Percentiles rank a stretch among this genome's conserved stretches.
Evolutionary conservation across 495 filamentous ascomycete species (phyloP).

Genomic region (Xanthoparmelia taractica): DNA sequence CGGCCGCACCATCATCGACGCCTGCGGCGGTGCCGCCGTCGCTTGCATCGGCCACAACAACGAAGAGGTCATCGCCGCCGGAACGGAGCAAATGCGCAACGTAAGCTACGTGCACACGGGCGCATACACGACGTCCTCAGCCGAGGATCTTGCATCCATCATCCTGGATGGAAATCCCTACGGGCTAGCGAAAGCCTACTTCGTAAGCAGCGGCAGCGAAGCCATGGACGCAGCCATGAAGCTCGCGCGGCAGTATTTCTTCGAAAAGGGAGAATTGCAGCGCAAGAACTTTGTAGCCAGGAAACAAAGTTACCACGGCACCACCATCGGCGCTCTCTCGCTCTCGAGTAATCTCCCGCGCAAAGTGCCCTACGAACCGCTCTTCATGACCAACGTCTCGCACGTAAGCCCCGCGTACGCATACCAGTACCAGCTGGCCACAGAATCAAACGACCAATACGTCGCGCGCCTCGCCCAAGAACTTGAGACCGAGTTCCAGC

Average conservation of each 20-base stretch:
- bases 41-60: constrained; percentile 45
- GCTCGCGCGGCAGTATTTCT: constrained; percentile 53
- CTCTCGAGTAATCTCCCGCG: constrained; percentile 57
- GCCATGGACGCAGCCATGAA: constrained; percentile 65
- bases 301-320: constrained; percentile 67
- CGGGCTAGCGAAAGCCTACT: constrained; percentile 39
- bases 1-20: constrained; percentile 58
- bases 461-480: constrained; percentile 57
- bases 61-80: constrained; percentile 37
- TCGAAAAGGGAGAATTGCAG: constrained; percentile 41
- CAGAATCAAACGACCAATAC: constrained; percentile 43
- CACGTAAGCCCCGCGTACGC: constrained; percentile 63
- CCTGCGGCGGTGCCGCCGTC: constrained; percentile 46
- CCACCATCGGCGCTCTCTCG: constrained; percentile 58
- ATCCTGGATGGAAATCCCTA: constrained; percentile 37
- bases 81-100: constrained; percentile 43
- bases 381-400: constrained; percentile 53
- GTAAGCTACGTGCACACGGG: constrained; percentile 48
- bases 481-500: constrained; percentile 66
- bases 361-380: constrained; percentile 56
- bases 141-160: constrained; percentile 40
- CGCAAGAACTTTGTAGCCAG: constrained; percentile 58
- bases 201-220: constrained; percentile 54
- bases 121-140: constrained; percentile 42
- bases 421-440: constrained; percentile 47